Evolutionary conservation across 495 filamentous ascomycete species (phyloP).

Genomic region (Saxispiralis lemnorum): DNA sequence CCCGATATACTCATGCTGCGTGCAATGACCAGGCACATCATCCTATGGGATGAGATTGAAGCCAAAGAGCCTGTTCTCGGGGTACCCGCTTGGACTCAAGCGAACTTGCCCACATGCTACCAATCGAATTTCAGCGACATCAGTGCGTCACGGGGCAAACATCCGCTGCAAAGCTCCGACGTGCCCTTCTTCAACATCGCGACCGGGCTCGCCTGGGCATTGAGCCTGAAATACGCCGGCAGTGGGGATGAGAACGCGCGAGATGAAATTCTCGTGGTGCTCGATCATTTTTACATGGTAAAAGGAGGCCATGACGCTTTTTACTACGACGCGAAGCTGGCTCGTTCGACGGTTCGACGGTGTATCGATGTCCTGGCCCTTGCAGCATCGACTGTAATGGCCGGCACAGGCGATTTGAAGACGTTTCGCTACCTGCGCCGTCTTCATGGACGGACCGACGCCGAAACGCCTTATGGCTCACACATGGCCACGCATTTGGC

Average conservation of each 20-base stretch:
- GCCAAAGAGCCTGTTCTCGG: slow-evolving; percentile 23
- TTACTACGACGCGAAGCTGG: slow-evolving; percentile 65
- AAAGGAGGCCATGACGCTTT: slow-evolving; percentile 47
- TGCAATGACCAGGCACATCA: slow-evolving; percentile 77
- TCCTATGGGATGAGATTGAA: slow-evolving; percentile 72
- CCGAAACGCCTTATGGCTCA: slow-evolving; percentile 75
- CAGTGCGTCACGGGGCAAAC: slow-evolving; percentile 24
- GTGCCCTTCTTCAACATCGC: slow-evolving; percentile 87
- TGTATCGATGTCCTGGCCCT: slow-evolving; percentile 76
- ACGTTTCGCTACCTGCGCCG: slow-evolving; percentile 79
- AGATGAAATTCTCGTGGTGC: slow-evolving; percentile 65
- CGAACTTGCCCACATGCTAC: slow-evolving; percentile 53
- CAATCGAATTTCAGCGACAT: slow-evolving; percentile 34
- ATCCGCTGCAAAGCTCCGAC: slow-evolving; percentile 48
- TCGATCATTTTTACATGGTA: slow-evolving; percentile 64
- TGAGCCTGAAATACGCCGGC: slow-evolving; percentile 78
- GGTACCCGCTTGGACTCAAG: slow-evolving; percentile 51
- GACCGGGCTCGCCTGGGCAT: slow-evolving; percentile 68
- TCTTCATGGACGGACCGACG: slow-evolving; percentile 73
- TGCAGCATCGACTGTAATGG: slow-evolving; percentile 76
- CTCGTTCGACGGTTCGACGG: slow-evolving; percentile 66
- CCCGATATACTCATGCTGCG: slow-evolving; percentile 84
- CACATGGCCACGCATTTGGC: slow-evolving; percentile 87
- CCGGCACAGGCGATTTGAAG: slow-evolving; percentile 74
- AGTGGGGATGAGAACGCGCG: slow-evolving; percentile 52